Conservation (phyloP, 371 early-diverging fungal species). For the Mortierella sp. region DNA sequence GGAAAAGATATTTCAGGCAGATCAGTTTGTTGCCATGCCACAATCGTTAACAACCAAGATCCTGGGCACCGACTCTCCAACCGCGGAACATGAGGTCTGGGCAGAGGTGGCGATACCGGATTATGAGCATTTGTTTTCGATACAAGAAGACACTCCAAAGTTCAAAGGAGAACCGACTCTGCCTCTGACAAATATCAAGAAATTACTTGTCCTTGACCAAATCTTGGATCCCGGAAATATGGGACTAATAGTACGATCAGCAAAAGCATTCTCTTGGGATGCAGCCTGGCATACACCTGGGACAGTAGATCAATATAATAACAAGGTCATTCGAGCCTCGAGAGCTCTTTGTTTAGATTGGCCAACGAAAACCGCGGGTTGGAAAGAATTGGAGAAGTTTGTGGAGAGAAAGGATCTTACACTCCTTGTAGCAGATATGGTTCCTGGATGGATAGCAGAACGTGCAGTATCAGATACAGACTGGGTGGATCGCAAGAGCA, state of each 20-base stretch:
- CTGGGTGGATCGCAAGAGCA: neutral
- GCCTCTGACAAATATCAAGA: neutral
- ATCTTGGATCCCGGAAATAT: conserved; percentile 69
- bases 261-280: conserved; percentile 67
- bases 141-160: neutral
- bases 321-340: conserved; percentile 67
- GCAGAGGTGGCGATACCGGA: conserved; percentile 45
- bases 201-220: conserved; percentile 65
- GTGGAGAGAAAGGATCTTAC: conserved; percentile 58
- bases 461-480: neutral
- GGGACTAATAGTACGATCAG: conserved; percentile 67
- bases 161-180: neutral
- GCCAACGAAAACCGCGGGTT: conserved; percentile 48
- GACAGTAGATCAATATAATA: conserved; percentile 67
- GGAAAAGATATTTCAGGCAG: conserved; percentile 14
- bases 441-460: conserved; percentile 40
- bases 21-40: conserved; percentile 41
- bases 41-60: conserved; percentile 28
- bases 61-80: conserved; percentile 45
- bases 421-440: conserved; percentile 69
- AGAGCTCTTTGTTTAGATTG: conserved; percentile 61
- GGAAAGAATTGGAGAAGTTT: conserved; percentile 46
- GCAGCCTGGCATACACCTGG: conserved; percentile 61
- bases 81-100: conserved; percentile 45
- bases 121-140: conserved; percentile 21